These are phyloP conservation scores for Fusarium sp. DNA, from an alignment of 2,329 filamentous ascomycete species.

Conservation along the genomic window DNA sequence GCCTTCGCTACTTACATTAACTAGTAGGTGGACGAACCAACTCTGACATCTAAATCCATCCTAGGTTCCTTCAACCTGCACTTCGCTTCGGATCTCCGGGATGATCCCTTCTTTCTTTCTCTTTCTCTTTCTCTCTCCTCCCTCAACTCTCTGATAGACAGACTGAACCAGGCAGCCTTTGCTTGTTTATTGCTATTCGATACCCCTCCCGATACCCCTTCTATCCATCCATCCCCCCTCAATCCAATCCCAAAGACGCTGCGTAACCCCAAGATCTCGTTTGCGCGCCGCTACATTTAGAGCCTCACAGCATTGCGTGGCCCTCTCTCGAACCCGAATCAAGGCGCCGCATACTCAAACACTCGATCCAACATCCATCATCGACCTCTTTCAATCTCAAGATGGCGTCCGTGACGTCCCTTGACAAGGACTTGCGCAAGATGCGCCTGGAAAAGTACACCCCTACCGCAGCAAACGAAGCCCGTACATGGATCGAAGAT, in stretches of 20 bases:
- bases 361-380: not conserved
- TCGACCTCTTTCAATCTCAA: constrained; percentile 21
- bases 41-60: not conserved
- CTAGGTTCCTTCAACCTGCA: constrained; percentile 4
- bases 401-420: constrained; percentile 94
- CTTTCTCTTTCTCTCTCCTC: constrained; percentile 11
- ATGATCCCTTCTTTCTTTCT: constrained; percentile 14
- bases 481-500: constrained; percentile 86
- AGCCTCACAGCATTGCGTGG: not conserved
- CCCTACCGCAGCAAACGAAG: constrained; percentile 88
- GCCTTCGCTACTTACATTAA: not conserved
- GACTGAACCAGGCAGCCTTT: constrained; percentile 11
- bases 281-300: constrained; percentile 8
- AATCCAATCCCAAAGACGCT: not conserved
- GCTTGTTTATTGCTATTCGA: constrained; percentile 27
- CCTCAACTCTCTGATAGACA: constrained; percentile 1
- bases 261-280: constrained; percentile 6
- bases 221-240: not conserved
- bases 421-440: constrained; percentile 95
- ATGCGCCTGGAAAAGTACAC: constrained; percentile 95
- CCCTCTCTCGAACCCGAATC: not conserved
- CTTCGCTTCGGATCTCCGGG: constrained; percentile 33
- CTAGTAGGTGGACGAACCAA: not conserved
- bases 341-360: not conserved
- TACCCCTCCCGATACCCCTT: constrained; percentile 16